Percentiles rank a stretch among this genome's conserved stretches.
phyloP scores from a whole-genome alignment of 768 basidiomycete genomes.

The Lactarius indigo region DNA sequence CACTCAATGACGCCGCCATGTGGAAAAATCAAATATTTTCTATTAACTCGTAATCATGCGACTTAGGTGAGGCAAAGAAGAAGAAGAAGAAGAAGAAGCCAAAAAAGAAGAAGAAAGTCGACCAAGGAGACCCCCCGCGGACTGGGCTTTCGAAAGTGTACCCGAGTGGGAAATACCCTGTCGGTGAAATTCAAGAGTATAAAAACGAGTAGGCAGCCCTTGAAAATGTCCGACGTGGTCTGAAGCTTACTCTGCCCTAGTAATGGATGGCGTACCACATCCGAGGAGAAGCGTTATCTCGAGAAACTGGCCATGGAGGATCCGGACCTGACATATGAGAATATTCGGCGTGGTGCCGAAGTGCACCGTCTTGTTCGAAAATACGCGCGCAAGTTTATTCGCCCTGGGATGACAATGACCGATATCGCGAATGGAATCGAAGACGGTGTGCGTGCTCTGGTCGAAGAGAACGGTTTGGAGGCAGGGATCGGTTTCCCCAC shows the following conservation, averaged over 20 bases:
- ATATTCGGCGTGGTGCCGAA: slow-evolving; percentile 90
- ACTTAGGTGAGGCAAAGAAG: slow-evolving; percentile 53
- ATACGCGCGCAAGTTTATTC: slow-evolving; percentile 77
- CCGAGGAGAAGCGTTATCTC: slow-evolving; percentile 83
- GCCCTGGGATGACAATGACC: slow-evolving; percentile 91
- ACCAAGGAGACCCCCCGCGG: slow-evolving; percentile 90
- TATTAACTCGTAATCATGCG: neutral
- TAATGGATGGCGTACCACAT: slow-evolving; percentile 83
- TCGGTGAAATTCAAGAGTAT: slow-evolving; percentile 90
- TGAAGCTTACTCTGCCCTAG: slow-evolving; percentile 39
- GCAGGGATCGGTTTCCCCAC: slow-evolving; percentile 95
- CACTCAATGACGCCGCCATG: neutral
- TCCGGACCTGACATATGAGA: slow-evolving; percentile 80
- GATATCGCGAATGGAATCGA: slow-evolving; percentile 94
- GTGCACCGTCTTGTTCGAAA: slow-evolving; percentile 90
- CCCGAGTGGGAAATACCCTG: slow-evolving; percentile 81
- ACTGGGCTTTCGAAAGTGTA: slow-evolving; percentile 87
- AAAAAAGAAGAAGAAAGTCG: slow-evolving; percentile 74
- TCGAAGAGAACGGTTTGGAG: slow-evolving; percentile 85
- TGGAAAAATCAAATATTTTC: neutral
- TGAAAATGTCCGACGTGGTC: neutral
- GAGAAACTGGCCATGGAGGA: slow-evolving; percentile 78
- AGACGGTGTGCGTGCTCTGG: slow-evolving; percentile 83
- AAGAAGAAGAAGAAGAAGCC: slow-evolving; percentile 96
- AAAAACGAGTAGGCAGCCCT: slow-evolving; percentile 74